A percentile compares a stretch with the other conserved stretches of the same genome.
Conservation (phyloP, 805 yeast species). For the Scheffersomyces amazonensis region DNA sequence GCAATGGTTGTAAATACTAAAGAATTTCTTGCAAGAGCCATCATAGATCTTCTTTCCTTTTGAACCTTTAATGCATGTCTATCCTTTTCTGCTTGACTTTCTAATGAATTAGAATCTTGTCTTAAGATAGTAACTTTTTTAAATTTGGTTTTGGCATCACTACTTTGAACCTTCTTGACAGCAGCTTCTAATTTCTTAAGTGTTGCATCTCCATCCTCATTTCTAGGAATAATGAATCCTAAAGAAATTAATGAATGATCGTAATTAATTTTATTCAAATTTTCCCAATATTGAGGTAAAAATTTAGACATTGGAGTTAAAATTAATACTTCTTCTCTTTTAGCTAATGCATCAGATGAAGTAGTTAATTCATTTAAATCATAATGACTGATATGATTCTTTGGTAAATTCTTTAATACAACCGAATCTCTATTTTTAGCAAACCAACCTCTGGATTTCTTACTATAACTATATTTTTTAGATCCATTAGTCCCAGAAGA, state of each 20-base stretch:
- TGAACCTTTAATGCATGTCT: slow-evolving; percentile 87
- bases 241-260: slow-evolving; percentile 83
- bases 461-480: slow-evolving; percentile 46
- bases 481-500: slow-evolving; percentile 9
- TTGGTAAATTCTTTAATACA: slow-evolving; percentile 60
- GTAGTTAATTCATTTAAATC: slow-evolving; percentile 78
- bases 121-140: slow-evolving; percentile 83
- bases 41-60: slow-evolving; percentile 81
- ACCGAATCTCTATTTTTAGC: slow-evolving; percentile 49
- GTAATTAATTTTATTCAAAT: slow-evolving; percentile 68
- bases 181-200: slow-evolving; percentile 70
- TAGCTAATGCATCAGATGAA: slow-evolving; percentile 66
- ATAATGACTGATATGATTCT: slow-evolving; percentile 76
- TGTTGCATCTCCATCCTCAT: slow-evolving; percentile 77
- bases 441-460: slow-evolving; percentile 46
- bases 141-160: slow-evolving; percentile 59
- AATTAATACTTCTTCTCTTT: slow-evolving; percentile 79
- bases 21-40: slow-evolving; percentile 95
- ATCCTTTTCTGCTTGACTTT: slow-evolving; percentile 76
- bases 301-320: slow-evolving; percentile 90
- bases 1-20: slow-evolving; percentile 83
- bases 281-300: slow-evolving; percentile 84
- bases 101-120: slow-evolving; percentile 81
- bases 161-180: slow-evolving; percentile 66
- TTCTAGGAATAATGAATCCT: slow-evolving; percentile 89